These are phyloP conservation scores for Triticum aestivum DNA, from an alignment of 176 grass and related monocot genomes.

Conservation along the genomic window DNA sequence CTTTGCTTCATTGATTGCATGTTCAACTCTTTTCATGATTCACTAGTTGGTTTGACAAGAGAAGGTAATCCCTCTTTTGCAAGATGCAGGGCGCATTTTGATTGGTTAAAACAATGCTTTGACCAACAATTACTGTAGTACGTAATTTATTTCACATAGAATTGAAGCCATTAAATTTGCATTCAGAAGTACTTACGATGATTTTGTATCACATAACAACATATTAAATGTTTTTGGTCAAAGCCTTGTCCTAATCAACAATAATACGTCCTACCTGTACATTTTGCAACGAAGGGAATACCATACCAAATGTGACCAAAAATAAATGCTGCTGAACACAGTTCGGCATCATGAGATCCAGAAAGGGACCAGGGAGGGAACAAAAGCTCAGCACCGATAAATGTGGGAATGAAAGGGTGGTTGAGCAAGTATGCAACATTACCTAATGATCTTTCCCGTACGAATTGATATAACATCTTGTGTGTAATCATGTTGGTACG, in stretches of 20 bases:
- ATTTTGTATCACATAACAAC: background rate
- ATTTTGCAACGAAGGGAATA: background rate
- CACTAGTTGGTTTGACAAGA: background rate
- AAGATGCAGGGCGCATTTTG: background rate
- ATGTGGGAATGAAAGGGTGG: background rate
- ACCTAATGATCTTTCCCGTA: conserved; percentile 88
- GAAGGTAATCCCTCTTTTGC: background rate
- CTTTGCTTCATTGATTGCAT: background rate
- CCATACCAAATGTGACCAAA: background rate
- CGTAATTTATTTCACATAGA: background rate
- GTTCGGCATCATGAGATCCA: conserved; percentile 6
- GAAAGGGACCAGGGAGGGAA: background rate
- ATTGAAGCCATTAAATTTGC: background rate
- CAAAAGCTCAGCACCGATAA: background rate
- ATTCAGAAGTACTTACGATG: background rate
- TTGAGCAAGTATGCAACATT: conserved; percentile 21
- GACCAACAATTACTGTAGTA: background rate
- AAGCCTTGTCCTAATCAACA: background rate
- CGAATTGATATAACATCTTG: conserved; percentile 95
- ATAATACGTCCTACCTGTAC: background rate
- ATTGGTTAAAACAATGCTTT: background rate
- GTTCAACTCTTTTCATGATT: conserved; percentile 13
- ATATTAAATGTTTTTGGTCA: background rate
- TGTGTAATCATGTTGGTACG: conserved; percentile 87
- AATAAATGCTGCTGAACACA: background rate